Conservation (phyloP, 108 stramenopile species). For the Nitzschia sp. region DNA sequence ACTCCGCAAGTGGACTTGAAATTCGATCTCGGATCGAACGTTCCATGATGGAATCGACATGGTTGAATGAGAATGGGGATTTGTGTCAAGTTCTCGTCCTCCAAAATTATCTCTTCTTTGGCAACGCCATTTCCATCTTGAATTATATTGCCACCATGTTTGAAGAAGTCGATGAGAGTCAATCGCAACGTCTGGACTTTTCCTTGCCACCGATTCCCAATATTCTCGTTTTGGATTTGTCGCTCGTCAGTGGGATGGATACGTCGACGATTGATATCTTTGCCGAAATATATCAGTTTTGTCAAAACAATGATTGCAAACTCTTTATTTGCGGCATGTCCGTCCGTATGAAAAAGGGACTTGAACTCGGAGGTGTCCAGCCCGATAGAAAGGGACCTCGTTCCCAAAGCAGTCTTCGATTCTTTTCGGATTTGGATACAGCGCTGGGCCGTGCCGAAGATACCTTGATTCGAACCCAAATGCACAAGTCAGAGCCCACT, state of each 20-base stretch:
- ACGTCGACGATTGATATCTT: slow-evolving; percentile 70
- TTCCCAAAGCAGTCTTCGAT: slow-evolving; percentile 40
- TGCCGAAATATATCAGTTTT: slow-evolving; percentile 52
- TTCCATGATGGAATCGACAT: slow-evolving; percentile 46
- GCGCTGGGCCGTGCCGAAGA: slow-evolving; percentile 69
- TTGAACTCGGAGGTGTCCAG: slow-evolving; percentile 52
- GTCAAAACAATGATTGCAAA: slow-evolving; percentile 52
- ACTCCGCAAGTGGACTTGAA: slow-evolving; percentile 55
- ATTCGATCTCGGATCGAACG: slow-evolving; percentile 76
- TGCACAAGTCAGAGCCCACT: slow-evolving; percentile 1
- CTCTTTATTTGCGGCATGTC: slow-evolving; percentile 56
- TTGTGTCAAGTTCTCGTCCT: slow-evolving; percentile 69
- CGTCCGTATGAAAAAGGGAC: slow-evolving; percentile 32
- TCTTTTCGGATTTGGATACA: slow-evolving; percentile 58
- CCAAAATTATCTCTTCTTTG: slow-evolving; percentile 85
- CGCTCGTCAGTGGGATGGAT: slow-evolving; percentile 70
- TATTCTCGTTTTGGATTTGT: slow-evolving; percentile 64
- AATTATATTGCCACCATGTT: slow-evolving; percentile 77
- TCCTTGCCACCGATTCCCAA: slow-evolving; percentile 58
- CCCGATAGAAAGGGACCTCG: slow-evolving; percentile 24
- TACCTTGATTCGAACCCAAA: slow-evolving; percentile 29
- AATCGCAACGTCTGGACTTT: slow-evolving; percentile 10
- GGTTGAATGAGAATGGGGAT: slow-evolving; percentile 74
- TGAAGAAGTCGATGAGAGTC: slow-evolving; percentile 46
- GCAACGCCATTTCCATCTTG: slow-evolving; percentile 66